Conservation (phyloP, 257 asterid genomes). For the Solanum chmielewskii region DNA sequence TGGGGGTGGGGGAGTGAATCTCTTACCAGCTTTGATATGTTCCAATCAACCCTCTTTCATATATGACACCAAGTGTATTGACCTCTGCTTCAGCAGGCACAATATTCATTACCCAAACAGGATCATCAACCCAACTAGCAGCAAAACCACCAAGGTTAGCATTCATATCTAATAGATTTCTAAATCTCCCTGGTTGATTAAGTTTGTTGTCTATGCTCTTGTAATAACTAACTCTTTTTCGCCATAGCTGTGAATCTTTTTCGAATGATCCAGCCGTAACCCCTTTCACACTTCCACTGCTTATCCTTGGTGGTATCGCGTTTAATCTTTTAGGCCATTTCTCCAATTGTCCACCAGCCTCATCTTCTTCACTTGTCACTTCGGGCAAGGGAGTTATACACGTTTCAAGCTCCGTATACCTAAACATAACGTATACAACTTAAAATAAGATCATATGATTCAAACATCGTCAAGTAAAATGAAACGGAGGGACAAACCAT, state of each 20-base stretch:
- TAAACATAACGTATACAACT: background rate
- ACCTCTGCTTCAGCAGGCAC: slow-evolving; percentile 10
- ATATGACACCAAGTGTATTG: slow-evolving; percentile 15
- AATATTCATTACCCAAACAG: slow-evolving; percentile 25
- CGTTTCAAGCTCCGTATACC: slow-evolving; percentile 63
- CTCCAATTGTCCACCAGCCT: slow-evolving; percentile 51
- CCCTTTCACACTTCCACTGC: slow-evolving; percentile 39
- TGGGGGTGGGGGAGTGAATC: background rate
- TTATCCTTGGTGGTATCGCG: slow-evolving; percentile 59
- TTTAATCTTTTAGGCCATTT: slow-evolving; percentile 62
- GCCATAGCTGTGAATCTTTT: slow-evolving; percentile 49
- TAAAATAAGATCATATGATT: background rate
- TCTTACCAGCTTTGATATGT: slow-evolving; percentile 15
- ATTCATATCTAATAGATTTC: slow-evolving; percentile 19
- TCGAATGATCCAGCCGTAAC: slow-evolving; percentile 25
- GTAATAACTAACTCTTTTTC: slow-evolving; percentile 52
- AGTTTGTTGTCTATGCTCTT: slow-evolving; percentile 49
- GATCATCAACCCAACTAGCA: slow-evolving; percentile 9
- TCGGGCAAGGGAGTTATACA: slow-evolving; percentile 69
- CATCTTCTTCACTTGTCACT: slow-evolving; percentile 30
- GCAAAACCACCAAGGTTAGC: slow-evolving; percentile 22
- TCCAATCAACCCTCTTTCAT: slow-evolving; percentile 20
- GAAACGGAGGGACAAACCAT: slow-evolving; percentile 31
- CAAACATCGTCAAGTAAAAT: background rate
- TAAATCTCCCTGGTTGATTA: slow-evolving; percentile 16